Evolutionary conservation across 2,329 filamentous ascomycete genomes (phyloP).

Genomic region (Pseudocercospora ulei): DNA sequence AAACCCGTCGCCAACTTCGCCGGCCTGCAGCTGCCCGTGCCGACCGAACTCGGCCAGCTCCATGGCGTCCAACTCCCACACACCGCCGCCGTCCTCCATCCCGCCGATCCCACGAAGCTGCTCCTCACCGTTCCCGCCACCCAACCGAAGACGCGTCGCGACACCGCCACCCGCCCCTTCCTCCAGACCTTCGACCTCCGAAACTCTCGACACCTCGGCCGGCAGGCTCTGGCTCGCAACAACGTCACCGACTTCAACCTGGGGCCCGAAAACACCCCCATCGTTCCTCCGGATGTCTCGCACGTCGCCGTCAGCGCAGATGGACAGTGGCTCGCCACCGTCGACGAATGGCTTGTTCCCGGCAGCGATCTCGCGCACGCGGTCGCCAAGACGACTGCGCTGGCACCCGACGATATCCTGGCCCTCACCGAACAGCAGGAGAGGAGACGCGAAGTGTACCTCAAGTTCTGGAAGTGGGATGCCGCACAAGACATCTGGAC

Average conservation of each 20-base stretch:
- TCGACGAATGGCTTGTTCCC: conserved; percentile 82
- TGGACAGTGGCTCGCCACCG: conserved; percentile 79
- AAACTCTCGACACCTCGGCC: conserved; percentile 64
- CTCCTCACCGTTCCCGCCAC: conserved; percentile 46
- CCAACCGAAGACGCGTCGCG: conserved; percentile 35
- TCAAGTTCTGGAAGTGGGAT: conserved; percentile 82
- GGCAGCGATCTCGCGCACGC: conserved; percentile 56
- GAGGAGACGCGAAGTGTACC: conserved; percentile 58
- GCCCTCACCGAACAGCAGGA: conserved; percentile 37
- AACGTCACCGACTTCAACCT: conserved; percentile 74
- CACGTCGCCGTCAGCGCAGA: conserved; percentile 67
- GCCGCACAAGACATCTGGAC: conserved; percentile 52
- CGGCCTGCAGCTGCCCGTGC: conserved; percentile 55
- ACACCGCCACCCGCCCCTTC: conserved; percentile 44
- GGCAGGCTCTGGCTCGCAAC: conserved; percentile 80
- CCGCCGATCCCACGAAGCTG: conserved; percentile 36
- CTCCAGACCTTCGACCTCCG: conserved; percentile 84
- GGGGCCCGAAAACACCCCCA: conserved; percentile 58
- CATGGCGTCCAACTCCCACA: conserved; percentile 14
- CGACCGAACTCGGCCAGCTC: conserved; percentile 11
- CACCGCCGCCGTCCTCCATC: conserved; percentile 36
- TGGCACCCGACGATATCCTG: conserved; percentile 29
- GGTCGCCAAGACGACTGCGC: conserved; percentile 27
- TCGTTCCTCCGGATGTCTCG: conserved; percentile 69
- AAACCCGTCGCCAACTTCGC: conserved; percentile 74